Percentiles rank a stretch among this genome's conserved stretches.
Conservation (phyloP, 169 alveolate genomes). For the Babesia ovis region DNA sequence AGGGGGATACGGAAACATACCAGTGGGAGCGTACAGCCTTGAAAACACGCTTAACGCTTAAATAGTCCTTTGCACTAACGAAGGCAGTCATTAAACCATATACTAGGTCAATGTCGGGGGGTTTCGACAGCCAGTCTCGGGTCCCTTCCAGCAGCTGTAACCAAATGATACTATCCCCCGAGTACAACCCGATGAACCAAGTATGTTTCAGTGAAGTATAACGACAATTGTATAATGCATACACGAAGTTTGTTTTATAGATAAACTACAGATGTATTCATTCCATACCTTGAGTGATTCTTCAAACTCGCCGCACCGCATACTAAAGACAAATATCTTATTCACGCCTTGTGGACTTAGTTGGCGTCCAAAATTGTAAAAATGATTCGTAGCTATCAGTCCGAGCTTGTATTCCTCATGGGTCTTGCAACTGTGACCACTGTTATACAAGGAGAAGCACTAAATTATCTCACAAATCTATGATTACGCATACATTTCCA, state of each 20-base stretch:
- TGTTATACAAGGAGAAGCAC: no score
- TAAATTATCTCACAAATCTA: no score
- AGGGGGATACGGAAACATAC: neutral
- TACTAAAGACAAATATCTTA: constrained; percentile 44
- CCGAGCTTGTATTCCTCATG: constrained; percentile 57
- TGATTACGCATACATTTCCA: no score
- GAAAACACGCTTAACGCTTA: constrained; percentile 26
- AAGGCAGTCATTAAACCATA: constrained; percentile 32
- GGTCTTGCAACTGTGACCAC: constrained; percentile 61
- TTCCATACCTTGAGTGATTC: constrained; percentile 50
- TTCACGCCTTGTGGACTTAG: constrained; percentile 56
- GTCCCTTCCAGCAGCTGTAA: constrained; percentile 47
- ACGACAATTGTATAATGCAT: neutral
- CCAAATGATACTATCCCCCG: neutral
- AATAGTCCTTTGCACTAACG: constrained; percentile 30
- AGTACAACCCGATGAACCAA: no score
- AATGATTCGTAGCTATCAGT: constrained; percentile 56
- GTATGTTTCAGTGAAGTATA: no score
- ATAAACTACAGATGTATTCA: no score
- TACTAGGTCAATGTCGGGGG: constrained; percentile 48
- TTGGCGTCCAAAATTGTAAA: constrained; percentile 68
- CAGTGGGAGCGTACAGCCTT: constrained; percentile 47
- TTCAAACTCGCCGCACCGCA: constrained; percentile 52
- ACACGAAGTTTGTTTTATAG: no score
- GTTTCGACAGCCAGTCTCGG: constrained; percentile 55